A percentile compares a stretch with the other conserved stretches of the same genome.
Evolutionary conservation across 176 grass and related monocot species (phyloP).

Genomic region (Cymbopogon citratus): DNA sequence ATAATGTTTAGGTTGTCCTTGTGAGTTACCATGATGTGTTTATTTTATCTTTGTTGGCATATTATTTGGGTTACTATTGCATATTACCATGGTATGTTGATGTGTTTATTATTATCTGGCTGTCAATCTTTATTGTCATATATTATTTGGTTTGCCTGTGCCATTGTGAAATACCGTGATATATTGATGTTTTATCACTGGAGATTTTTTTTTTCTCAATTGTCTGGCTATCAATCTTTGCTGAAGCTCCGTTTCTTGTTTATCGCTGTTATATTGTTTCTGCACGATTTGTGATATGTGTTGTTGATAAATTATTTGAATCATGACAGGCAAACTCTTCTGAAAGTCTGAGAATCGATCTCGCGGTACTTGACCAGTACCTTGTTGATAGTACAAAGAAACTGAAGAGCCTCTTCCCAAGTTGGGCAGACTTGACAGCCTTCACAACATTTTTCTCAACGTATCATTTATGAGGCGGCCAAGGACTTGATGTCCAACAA

Average conservation of each 20-base stretch:
- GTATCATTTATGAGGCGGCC: conserved; percentile 54
- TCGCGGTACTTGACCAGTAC: conserved; percentile 90
- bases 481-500: not conserved
- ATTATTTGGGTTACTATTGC: not conserved
- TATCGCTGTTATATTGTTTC: not conserved
- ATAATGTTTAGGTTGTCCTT: too few species aligned
- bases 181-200: not conserved
- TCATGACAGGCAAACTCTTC: conserved; percentile 59
- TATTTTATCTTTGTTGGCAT: not conserved
- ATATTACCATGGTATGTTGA: not conserved
- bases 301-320: conserved; percentile 19
- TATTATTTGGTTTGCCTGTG: not conserved
- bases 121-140: not conserved
- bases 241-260: not conserved
- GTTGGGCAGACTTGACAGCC: conserved; percentile 78
- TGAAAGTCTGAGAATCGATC: conserved; percentile 63
- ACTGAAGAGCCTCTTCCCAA: conserved; percentile 73
- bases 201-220: not conserved
- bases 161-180: not conserved
- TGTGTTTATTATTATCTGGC: not conserved
- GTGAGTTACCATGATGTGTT: not conserved
- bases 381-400: conserved; percentile 56
- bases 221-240: not conserved
- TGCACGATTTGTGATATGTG: not conserved
- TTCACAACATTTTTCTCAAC: conserved; percentile 87